phyloP scores from a whole-genome alignment of 495 filamentous ascomycete genomes.

The Neurospora sp. region DNA sequence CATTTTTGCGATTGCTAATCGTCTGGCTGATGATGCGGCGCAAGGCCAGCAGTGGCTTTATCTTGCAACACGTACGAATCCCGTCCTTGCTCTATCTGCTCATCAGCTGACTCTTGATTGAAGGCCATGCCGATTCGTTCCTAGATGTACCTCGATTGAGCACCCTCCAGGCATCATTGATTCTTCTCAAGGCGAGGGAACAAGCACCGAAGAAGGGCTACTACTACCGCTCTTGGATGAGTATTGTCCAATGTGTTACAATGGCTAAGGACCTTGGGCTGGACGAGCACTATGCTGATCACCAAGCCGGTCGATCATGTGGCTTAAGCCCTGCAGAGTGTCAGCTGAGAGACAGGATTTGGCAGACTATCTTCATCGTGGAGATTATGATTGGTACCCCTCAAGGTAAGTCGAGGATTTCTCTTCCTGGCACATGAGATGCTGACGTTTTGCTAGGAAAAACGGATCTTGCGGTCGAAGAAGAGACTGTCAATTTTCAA shows the following conservation, averaged over 20 bases:
- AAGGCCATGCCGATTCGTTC: slow-evolving; percentile 70
- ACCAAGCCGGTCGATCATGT: slow-evolving; percentile 62
- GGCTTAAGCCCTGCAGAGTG: slow-evolving; percentile 64
- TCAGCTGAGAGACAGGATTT: slow-evolving; percentile 73
- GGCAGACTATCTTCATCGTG: slow-evolving; percentile 80
- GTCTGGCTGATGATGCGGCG: slow-evolving; percentile 70
- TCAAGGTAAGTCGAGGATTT: slow-evolving; percentile 54
- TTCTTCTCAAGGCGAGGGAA: slow-evolving; percentile 86
- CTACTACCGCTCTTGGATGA: slow-evolving; percentile 98
- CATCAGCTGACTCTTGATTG: not conserved
- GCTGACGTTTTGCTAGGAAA: slow-evolving; percentile 51
- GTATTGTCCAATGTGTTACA: slow-evolving; percentile 78
- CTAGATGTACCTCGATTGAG: slow-evolving; percentile 90
- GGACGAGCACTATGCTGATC: slow-evolving; percentile 73
- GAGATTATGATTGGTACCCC: slow-evolving; percentile 93
- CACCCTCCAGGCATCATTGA: slow-evolving; percentile 83
- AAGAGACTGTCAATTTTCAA: slow-evolving; percentile 67
- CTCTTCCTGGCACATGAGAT: not conserved
- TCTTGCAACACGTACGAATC: slow-evolving; percentile 69
- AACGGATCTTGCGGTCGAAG: slow-evolving; percentile 65
- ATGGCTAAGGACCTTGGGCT: slow-evolving; percentile 92
- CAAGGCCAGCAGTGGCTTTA: slow-evolving; percentile 93
- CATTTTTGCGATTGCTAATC: slow-evolving; percentile 86
- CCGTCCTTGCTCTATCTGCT: not conserved
- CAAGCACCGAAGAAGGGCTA: slow-evolving; percentile 87